Evolutionary conservation across 805 yeast genomes (phyloP), one percentile per base, ranked within the genome.

Genomic region (Yamadazyma tumulicola): DNA sequence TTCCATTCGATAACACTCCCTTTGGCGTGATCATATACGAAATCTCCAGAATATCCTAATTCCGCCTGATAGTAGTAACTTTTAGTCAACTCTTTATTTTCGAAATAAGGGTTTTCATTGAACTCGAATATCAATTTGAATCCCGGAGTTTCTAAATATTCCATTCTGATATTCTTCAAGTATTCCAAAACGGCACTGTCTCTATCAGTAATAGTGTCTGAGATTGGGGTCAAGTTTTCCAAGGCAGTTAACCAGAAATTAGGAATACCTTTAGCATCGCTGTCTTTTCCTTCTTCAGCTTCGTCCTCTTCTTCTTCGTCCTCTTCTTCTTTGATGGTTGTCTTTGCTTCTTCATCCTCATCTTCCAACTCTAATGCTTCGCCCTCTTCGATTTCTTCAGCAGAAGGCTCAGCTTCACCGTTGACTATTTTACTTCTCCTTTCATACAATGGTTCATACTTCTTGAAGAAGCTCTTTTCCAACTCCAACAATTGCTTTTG

Each of bases 171-270:
- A 57, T 93, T 87, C 20, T 55, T 57, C 52, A 93, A 72, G 51
- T 67, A 65, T 42, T 74, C 70, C 47, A 93, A 74, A 6, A 88
- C 91, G 53, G 85, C 96, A 32, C 82, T 75, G 61, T 93, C 98
- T 54, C 95, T 77, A 37, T 87, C 96, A 28, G 93, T 78, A 49
- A 93, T 85, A 45, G 86, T 79, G 43, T 88, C 94, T 21, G 87
- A 75, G 31, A 89, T 77, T 19, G 85, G 79, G 19, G 79, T 77
- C 49, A 93, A 69, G 64, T 89, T 93, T 59, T 84, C 91, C 61
- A 93, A 69, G 5, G 97, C 95, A 13, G 97, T 93, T 51, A 91
- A 73, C 98, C 98, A 93, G 72, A 93, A 93, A 31, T 84, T 79
- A 38, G 98, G 97, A 47, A 93, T 77, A 45, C 98, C 98, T 32